A percentile compares a stretch with the other conserved stretches of the same genome.
These are phyloP conservation scores for Candida sanyaensis DNA, from an alignment of 1,139 yeast genomes.

Conservation along the genomic window DNA sequence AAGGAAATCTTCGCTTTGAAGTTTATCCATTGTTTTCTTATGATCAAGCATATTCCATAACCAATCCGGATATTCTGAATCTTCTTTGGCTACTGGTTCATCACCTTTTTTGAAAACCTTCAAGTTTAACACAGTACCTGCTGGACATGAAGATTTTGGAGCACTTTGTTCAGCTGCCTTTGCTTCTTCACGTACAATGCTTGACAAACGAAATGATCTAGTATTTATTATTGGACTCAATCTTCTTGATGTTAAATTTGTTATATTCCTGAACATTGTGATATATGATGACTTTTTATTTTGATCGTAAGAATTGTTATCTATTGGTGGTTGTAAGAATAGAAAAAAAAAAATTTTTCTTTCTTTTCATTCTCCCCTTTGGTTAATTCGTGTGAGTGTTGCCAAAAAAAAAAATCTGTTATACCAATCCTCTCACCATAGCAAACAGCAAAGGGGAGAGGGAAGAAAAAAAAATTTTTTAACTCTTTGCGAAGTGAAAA, in stretches of 20 bases:
- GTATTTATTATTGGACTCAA: conserved; percentile 4
- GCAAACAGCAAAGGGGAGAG: neutral
- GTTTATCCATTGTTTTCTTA: conserved; percentile 51
- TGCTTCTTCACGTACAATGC: conserved; percentile 1
- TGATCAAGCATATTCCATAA: conserved; percentile 85
- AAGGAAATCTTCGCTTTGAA: conserved; percentile 60
- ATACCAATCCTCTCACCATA: conserved; percentile 1
- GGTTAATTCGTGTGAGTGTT: conserved; percentile 2
- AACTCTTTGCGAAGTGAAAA: conserved; percentile 7
- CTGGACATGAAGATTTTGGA: conserved; percentile 50
- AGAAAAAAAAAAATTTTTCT: conserved; percentile 4
- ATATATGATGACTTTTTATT: neutral
- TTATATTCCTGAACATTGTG: conserved; percentile 6
- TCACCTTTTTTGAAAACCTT: conserved; percentile 77
- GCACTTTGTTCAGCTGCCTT: neutral
- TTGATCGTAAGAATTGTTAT: neutral
- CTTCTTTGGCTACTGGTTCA: conserved; percentile 89
- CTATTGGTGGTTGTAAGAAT: neutral
- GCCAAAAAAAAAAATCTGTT: neutral
- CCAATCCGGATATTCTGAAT: conserved; percentile 92
- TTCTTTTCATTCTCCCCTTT: neutral
- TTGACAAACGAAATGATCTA: conserved; percentile 6
- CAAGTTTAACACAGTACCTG: conserved; percentile 81
- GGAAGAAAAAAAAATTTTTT: neutral
- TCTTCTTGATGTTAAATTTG: neutral